Evolutionary conservation across 441 rosid species (phyloP).

Genomic region (Pelargonium australe): DNA sequence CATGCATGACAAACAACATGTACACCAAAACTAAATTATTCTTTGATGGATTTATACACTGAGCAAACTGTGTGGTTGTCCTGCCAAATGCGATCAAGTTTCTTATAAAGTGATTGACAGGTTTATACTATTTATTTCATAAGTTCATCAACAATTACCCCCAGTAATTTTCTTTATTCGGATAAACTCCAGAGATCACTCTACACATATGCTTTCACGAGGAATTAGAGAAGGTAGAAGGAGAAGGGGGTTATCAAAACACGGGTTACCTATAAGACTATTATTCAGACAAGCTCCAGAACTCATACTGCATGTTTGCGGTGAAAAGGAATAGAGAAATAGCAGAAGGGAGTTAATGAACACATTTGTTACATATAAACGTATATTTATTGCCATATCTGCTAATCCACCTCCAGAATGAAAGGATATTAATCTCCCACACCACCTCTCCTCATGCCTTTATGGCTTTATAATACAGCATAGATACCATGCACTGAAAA

Average conservation of each 20-base stretch:
- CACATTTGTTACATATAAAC: too few relatives aligned
- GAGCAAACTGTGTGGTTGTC: neutral
- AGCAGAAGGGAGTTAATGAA: too few relatives aligned
- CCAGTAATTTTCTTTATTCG: neutral
- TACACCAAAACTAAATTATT: neutral
- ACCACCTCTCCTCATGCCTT: neutral
- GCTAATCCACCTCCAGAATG: neutral
- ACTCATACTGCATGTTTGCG: too few relatives aligned
- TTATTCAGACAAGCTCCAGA: neutral
- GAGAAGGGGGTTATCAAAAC: neutral
- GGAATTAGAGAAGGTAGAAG: neutral
- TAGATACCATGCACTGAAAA: neutral
- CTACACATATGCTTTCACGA: neutral
- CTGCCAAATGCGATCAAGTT: neutral
- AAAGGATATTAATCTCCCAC: neutral
- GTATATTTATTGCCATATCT: neutral
- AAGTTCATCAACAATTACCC: neutral
- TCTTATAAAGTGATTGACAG: neutral
- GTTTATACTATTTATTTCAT: neutral
- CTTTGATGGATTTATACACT: neutral
- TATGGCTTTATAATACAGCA: neutral
- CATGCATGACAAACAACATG: constrained; percentile 1
- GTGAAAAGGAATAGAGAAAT: too few relatives aligned
- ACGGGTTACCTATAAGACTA: neutral
- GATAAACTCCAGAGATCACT: neutral